Conservation (phyloP, 495 filamentous ascomycete genomes). For the Melanomma pulvis-pyrius region DNA sequence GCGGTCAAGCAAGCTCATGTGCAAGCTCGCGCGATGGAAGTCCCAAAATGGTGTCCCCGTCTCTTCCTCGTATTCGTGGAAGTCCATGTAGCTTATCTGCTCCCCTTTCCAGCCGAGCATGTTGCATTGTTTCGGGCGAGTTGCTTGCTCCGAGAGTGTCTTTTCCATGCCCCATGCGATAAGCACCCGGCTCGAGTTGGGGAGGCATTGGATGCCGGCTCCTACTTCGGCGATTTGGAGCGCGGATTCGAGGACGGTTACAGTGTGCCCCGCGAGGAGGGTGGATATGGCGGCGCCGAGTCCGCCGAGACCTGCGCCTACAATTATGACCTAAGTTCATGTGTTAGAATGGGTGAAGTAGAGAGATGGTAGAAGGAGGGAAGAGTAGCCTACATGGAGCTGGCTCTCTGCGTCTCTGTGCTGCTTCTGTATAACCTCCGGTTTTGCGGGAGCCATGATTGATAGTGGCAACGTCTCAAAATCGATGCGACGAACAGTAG, state of each 20-base stretch:
- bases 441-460: constrained; percentile 22
- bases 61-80: constrained; percentile 22
- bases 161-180: constrained; percentile 40
- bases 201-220: constrained; percentile 47
- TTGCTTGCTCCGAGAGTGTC: constrained; percentile 18
- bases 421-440: constrained; percentile 7
- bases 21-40: constrained; percentile 32
- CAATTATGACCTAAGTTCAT: constrained; percentile 53
- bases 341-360: background rate
- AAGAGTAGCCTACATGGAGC: background rate
- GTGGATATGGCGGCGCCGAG: constrained; percentile 65
- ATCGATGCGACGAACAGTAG: no score
- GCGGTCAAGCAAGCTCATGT: constrained; percentile 20
- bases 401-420: constrained; percentile 5
- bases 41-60: constrained; percentile 33
- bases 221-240: constrained; percentile 39
- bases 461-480: background rate
- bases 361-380: background rate
- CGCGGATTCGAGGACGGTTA: constrained; percentile 66
- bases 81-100: constrained; percentile 22
- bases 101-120: constrained; percentile 35
- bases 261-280: constrained; percentile 61
- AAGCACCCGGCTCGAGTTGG: constrained; percentile 45
- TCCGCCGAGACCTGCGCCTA: constrained; percentile 71
- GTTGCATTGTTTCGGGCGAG: constrained; percentile 20